Evolutionary conservation across 202 grass and related monocot species (phyloP).

Genomic region (Elaeis oleifera): DNA sequence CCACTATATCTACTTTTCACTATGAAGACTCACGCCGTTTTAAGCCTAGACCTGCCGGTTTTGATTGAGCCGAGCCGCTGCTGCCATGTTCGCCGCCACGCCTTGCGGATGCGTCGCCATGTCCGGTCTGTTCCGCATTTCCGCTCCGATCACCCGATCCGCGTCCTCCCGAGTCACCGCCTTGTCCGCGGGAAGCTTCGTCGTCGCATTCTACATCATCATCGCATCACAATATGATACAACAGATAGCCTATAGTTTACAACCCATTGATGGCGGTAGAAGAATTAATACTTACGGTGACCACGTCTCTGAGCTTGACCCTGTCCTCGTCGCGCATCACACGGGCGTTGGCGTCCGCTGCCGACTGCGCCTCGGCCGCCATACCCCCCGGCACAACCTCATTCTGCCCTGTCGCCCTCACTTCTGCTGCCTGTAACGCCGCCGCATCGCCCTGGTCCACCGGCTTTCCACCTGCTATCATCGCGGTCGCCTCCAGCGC

Average conservation of each 20-base stretch:
- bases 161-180: constrained; percentile 4
- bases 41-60: too few relatives aligned
- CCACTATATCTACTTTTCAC: too few relatives aligned
- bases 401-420: constrained; percentile 9
- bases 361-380: constrained; percentile 26
- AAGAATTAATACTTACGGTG: constrained; percentile 14
- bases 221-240: background rate
- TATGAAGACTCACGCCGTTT: too few relatives aligned
- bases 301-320: constrained; percentile 34
- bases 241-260: too few relatives aligned
- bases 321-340: constrained; percentile 22
- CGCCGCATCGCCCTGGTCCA: constrained; percentile 32
- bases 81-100: background rate
- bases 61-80: constrained; percentile 10
- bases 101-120: background rate
- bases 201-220: background rate
- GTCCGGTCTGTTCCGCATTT: background rate
- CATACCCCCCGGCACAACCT: constrained; percentile 12
- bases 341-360: constrained; percentile 15
- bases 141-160: background rate
- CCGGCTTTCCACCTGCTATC: constrained; percentile 25
- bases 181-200: background rate
- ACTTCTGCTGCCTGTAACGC: constrained; percentile 40
- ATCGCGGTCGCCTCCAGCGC: constrained; percentile 32
- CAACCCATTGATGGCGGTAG: background rate